Base-by-base conservation (phyloP, 1,139 yeast genomes). In the Pichia sp. region DNA sequence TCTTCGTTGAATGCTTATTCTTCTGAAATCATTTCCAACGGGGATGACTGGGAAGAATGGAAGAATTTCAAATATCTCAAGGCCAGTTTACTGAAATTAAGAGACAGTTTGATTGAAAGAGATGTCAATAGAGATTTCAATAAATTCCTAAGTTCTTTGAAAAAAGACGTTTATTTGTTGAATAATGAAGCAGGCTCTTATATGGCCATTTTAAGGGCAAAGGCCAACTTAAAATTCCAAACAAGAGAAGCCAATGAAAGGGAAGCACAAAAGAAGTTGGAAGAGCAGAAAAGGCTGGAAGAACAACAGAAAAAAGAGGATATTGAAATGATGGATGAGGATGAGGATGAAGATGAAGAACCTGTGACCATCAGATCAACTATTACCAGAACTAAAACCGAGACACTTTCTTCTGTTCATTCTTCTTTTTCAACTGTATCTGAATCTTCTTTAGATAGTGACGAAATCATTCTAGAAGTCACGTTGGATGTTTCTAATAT, bases 191-290 rank as follows among this genome's bases (percentile, higher is more conserved):
- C 83, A 46, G 84, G 81, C 32, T 82, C 81, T 51, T 83, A 79
- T 59, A 66, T 86, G 54, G 78, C 80, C 48, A 74, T 85, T 43
- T 69, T 83, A 48, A 73, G 96, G 57, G 90, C 95, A 11, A 77
- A 81, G 60, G 95, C 95, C 26, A 90, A 88, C 58, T 65, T 85
- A 39, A 82, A 83, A 23, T 83, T 85, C 62, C 96, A 87, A 64
- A 67, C 69, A 49, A 76, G 94, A 53, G 90, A 84, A 60, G 52
- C 48, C 39, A 55, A 48, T 29, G 62, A 55, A 40, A 34, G 26
- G 36, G 39, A 44, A 40, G 38, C 33, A 3, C 26, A 10, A 33
- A 39, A 38, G 33, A 27, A 33, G 11, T 27, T n/a, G 16, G 40
- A 38, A 39, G 5, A 27, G 16, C n/a, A 39, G 29, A 37, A 23